A percentile compares a stretch with the other conserved stretches of the same genome.
Evolutionary conservation across 2,329 filamentous ascomycete genomes (phyloP).

Genomic region (Teratosphaeria zuluensis): DNA sequence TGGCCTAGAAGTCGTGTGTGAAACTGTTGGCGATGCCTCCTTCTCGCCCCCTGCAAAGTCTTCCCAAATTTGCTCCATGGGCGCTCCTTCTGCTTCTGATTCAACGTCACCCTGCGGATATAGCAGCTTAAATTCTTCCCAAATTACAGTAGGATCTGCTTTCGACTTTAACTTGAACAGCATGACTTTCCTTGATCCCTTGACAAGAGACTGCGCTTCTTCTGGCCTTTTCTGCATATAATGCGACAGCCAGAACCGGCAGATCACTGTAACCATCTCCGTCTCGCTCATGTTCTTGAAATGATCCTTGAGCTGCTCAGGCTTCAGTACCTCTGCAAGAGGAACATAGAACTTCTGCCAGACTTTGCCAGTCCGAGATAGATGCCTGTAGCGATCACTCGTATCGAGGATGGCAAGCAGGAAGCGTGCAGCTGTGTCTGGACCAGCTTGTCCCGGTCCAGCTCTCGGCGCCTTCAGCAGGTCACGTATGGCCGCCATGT

Average conservation of each 20-base stretch:
- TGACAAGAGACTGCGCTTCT: neutral
- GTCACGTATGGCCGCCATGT: neutral
- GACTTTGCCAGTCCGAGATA: neutral
- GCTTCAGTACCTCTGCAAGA: conserved; percentile 2
- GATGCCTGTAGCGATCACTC: neutral
- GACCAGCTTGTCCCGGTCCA: neutral
- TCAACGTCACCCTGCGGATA: neutral
- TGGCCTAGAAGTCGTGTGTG: neutral
- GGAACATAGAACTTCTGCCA: conserved; percentile 9
- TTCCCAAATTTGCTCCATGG: neutral
- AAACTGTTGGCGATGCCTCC: neutral
- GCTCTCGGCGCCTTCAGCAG: neutral
- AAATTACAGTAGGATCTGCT: neutral
- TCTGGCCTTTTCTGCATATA: neutral
- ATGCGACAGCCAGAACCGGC: conserved; percentile 13
- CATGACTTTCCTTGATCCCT: neutral
- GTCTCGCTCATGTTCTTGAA: conserved; percentile 3
- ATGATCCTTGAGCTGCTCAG: conserved; percentile 8
- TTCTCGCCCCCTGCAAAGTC: neutral
- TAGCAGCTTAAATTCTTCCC: neutral
- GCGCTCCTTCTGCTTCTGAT: neutral
- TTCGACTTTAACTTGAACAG: neutral
- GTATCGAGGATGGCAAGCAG: neutral
- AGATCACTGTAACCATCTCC: conserved; percentile 7
- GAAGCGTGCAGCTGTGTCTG: neutral